A percentile compares a stretch with the other conserved stretches of the same genome.
These are phyloP conservation scores for Bisporella sp. DNA, from an alignment of 2,329 filamentous ascomycete species.

Conservation along the genomic window DNA sequence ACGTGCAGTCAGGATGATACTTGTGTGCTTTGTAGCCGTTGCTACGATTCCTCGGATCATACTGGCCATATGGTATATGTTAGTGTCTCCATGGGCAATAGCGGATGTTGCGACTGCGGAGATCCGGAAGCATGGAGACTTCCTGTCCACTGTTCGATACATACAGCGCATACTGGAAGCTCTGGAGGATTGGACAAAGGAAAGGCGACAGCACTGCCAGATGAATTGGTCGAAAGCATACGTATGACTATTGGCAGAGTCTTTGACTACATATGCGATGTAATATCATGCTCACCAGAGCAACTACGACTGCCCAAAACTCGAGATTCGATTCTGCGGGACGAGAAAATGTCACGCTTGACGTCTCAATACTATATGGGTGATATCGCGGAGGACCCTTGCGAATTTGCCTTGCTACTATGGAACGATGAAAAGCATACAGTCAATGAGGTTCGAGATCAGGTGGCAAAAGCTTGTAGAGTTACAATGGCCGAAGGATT, in stretches of 20 bases:
- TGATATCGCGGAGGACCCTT: constrained; percentile 53
- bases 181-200: constrained; percentile 51
- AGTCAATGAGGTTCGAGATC: constrained; percentile 79
- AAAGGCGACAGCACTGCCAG: constrained; percentile 55
- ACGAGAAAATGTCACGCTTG: constrained; percentile 75
- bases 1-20: constrained; percentile 94
- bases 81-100: constrained; percentile 80
- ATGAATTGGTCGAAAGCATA: constrained; percentile 70
- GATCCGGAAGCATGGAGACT: constrained; percentile 90
- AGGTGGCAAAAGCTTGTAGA: constrained; percentile 83
- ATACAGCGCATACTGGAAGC: constrained; percentile 54
- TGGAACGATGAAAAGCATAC: constrained; percentile 99
- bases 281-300: constrained; percentile 95
- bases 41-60: constrained; percentile 94
- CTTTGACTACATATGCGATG: constrained; percentile 94
- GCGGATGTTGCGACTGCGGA: constrained; percentile 94
- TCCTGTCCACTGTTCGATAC: constrained; percentile 88
- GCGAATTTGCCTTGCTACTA: constrained; percentile 76
- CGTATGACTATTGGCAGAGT: constrained; percentile 78
- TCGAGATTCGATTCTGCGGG: constrained; percentile 68
- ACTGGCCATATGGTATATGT: constrained; percentile 89
- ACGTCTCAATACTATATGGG: constrained; percentile 67
- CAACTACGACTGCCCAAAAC: constrained; percentile 84
- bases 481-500: constrained; percentile 63
- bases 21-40: constrained; percentile 87